Percentiles rank a stretch among this genome's conserved stretches.
Conservation (phyloP, 139 green algal species). For the Coccomyxa sp. region DNA sequence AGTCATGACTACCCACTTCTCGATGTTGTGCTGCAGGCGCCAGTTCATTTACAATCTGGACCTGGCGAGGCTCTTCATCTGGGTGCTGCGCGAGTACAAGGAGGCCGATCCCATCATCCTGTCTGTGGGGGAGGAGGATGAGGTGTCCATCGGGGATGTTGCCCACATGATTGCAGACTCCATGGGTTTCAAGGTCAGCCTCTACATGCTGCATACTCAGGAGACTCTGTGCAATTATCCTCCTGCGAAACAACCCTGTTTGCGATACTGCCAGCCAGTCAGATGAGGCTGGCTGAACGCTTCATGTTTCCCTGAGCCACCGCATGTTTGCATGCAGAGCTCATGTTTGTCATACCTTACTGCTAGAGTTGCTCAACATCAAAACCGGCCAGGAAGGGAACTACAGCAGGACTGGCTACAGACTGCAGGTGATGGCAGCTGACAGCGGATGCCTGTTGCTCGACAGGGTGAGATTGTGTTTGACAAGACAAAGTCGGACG, state of each 20-base stretch:
- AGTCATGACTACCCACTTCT: too few species aligned
- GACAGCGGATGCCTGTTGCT: background rate
- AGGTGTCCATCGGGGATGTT: slow-evolving; percentile 38
- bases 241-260: background rate
- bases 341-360: background rate
- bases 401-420: too few species aligned
- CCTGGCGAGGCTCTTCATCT: slow-evolving; percentile 41
- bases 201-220: background rate
- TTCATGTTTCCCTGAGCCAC: background rate
- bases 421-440: too few species aligned
- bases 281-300: background rate
- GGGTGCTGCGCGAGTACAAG: slow-evolving; percentile 35
- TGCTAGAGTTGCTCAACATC: background rate
- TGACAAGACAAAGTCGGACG: slow-evolving; percentile 49
- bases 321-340: background rate
- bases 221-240: background rate
- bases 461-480: slow-evolving; percentile 30
- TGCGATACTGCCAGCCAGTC: background rate
- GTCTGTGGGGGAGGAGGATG: slow-evolving; percentile 39
- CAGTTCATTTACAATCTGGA: background rate
- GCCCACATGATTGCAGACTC: slow-evolving; percentile 21
- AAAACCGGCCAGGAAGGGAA: background rate
- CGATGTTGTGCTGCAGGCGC: background rate
- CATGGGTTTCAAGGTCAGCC: slow-evolving; percentile 23
- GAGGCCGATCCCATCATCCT: slow-evolving; percentile 53